phyloP scores from a whole-genome alignment of 73 alveolate species.

The Symbiodinium natans region DNA sequence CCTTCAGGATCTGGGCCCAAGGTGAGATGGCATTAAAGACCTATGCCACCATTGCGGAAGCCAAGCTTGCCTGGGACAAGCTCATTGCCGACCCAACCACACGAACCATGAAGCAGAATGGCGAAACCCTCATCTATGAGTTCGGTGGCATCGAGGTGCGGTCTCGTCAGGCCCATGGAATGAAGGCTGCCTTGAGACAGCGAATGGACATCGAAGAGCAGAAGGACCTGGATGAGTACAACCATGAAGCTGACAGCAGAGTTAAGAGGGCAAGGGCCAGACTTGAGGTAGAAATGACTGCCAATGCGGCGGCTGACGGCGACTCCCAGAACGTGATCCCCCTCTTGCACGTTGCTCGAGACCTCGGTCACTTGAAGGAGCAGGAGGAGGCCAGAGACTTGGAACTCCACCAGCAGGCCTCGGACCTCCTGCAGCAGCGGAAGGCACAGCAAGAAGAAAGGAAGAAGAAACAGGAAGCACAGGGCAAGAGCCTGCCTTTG shows the following conservation, averaged over 20 bases:
- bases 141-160: slow-evolving; percentile 8
- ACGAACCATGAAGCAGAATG: not conserved
- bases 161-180: not conserved
- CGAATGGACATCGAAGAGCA: not conserved
- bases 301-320: not conserved
- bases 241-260: not conserved
- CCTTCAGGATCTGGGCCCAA: not conserved
- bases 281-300: not conserved
- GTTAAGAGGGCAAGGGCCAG: not conserved
- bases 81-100: not conserved
- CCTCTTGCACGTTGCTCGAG: not conserved
- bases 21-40: not conserved
- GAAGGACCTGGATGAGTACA: slow-evolving; percentile 16
- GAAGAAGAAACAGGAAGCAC: not conserved
- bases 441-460: not conserved
- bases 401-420: not conserved
- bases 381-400: not conserved
- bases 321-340: not conserved
- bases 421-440: not conserved
- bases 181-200: not conserved
- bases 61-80: not conserved
- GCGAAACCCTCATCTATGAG: not conserved
- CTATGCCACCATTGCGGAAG: not conserved
- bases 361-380: too few relatives aligned
- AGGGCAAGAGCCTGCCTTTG: too few relatives aligned